Conservation (phyloP, 495 filamentous ascomycete species). For the Lasiosphaeria miniovina region DNA sequence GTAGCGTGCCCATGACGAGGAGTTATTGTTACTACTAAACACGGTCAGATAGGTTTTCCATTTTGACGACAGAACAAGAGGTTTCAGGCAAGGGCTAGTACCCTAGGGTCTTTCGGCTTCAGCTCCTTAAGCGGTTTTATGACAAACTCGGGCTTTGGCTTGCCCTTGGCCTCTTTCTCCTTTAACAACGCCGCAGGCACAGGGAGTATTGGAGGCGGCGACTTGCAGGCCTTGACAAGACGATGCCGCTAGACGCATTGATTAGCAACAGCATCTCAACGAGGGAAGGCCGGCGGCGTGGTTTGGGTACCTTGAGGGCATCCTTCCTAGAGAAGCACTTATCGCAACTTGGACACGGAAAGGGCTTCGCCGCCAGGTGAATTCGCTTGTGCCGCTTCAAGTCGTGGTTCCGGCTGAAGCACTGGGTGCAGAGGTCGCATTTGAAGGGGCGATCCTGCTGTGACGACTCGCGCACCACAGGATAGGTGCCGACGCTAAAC, state of each 20-base stretch:
- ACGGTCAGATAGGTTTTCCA: neutral
- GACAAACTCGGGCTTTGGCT: neutral
- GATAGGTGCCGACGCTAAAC: conserved; percentile 12
- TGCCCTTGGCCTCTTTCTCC: too few relatives aligned
- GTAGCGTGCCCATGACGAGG: neutral
- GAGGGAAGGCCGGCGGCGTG: neutral
- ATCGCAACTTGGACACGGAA: conserved; percentile 87
- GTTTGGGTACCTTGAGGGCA: conserved; percentile 76
- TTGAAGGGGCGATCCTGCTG: conserved; percentile 80
- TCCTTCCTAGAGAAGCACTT: conserved; percentile 97
- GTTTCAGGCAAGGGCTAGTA: neutral
- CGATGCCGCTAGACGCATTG: conserved; percentile 13
- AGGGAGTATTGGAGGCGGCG: too few relatives aligned
- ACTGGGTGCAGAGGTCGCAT: conserved; percentile 87
- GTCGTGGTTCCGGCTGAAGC: conserved; percentile 96
- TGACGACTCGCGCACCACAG: conserved; percentile 13
- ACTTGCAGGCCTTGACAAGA: conserved; percentile 14
- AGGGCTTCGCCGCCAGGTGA: conserved; percentile 90
- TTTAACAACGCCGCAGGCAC: too few relatives aligned
- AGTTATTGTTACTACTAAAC: neutral
- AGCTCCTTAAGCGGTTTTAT: neutral
- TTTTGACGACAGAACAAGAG: too few relatives aligned
- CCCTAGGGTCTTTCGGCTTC: neutral
- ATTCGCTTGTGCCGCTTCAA: conserved; percentile 94
- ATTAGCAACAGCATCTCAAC: neutral